Evolutionary conservation across 2,329 filamentous ascomycete species (phyloP).

Genomic region (Akanthomyces dipterigenus): DNA sequence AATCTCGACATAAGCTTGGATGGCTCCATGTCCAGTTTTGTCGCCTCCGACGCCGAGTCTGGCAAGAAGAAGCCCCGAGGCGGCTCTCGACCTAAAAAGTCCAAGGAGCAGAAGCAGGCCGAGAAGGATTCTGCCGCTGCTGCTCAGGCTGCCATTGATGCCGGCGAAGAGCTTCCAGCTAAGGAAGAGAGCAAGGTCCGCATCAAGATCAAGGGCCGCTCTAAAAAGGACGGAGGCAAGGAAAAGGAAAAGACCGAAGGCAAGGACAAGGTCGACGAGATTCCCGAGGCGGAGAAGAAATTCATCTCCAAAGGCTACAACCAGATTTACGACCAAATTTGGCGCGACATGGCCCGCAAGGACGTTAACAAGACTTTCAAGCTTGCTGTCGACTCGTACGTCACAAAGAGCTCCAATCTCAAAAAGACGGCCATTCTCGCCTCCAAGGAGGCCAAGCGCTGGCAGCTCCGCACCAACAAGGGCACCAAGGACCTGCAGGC

Average conservation of each 20-base stretch:
- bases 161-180: slow-evolving; percentile 61
- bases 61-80: slow-evolving; percentile 50
- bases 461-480: slow-evolving; percentile 97
- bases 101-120: slow-evolving; percentile 77
- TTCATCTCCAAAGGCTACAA: slow-evolving; percentile 91
- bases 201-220: slow-evolving; percentile 54
- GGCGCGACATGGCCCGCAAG: slow-evolving; percentile 88
- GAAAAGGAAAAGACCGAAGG: slow-evolving; percentile 37
- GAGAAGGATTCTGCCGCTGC: slow-evolving; percentile 78
- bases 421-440: slow-evolving; percentile 96
- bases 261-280: slow-evolving; percentile 46
- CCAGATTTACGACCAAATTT: slow-evolving; percentile 95
- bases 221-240: slow-evolving; percentile 34
- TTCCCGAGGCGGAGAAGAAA: slow-evolving; percentile 51
- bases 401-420: slow-evolving; percentile 86
- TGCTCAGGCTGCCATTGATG: slow-evolving; percentile 76
- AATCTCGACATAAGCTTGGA: slow-evolving; percentile 74
- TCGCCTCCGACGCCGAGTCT: slow-evolving; percentile 53
- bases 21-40: slow-evolving; percentile 77
- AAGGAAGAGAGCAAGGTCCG: slow-evolving; percentile 55
- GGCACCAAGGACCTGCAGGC: slow-evolving; percentile 97
- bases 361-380: slow-evolving; percentile 90
- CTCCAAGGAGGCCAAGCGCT: slow-evolving; percentile 93
- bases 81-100: slow-evolving; percentile 76
- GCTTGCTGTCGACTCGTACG: slow-evolving; percentile 76